These are phyloP conservation scores for Pelomyxa schiedti DNA, from an alignment of 78 protist species.

Conservation along the genomic window DNA sequence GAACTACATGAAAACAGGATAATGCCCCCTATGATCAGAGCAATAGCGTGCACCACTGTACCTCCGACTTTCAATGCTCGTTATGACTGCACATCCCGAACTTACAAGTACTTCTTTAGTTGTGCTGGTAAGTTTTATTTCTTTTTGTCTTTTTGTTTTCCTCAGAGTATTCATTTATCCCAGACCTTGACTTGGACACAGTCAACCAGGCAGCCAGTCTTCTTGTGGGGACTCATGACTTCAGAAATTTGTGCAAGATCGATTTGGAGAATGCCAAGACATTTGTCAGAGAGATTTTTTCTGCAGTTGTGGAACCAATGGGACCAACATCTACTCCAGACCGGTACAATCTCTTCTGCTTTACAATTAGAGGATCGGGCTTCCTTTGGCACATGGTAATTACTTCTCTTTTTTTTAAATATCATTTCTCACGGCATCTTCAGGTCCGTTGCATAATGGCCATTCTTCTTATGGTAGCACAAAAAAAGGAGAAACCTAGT, in stretches of 20 bases:
- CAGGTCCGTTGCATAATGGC: conserved; percentile 5
- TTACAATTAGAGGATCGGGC: conserved; percentile 18
- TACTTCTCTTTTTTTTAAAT: not conserved
- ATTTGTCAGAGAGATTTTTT: not conserved
- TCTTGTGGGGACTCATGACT: not conserved
- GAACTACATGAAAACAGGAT: no score
- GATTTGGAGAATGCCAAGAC: not conserved
- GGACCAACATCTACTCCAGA: not conserved
- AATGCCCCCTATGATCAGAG: conserved; percentile 58
- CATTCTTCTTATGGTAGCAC: not conserved
- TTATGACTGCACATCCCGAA: conserved; percentile 24
- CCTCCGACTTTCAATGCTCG: conserved; percentile 41
- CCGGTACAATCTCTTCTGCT: not conserved
- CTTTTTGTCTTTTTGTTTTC: not conserved
- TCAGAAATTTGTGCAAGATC: not conserved
- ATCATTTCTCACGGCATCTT: not conserved
- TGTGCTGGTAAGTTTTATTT: not conserved
- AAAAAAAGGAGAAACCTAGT: not conserved
- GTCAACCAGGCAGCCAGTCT: not conserved
- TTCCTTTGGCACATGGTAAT: conserved; percentile 48
- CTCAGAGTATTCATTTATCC: not conserved
- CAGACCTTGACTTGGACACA: not conserved
- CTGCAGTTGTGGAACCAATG: not conserved
- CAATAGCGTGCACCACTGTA: conserved; percentile 55
- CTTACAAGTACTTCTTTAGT: conserved; percentile 57